phyloP scores from a whole-genome alignment of 23 red algal genomes.

The Gracilaria domingensis region DNA sequence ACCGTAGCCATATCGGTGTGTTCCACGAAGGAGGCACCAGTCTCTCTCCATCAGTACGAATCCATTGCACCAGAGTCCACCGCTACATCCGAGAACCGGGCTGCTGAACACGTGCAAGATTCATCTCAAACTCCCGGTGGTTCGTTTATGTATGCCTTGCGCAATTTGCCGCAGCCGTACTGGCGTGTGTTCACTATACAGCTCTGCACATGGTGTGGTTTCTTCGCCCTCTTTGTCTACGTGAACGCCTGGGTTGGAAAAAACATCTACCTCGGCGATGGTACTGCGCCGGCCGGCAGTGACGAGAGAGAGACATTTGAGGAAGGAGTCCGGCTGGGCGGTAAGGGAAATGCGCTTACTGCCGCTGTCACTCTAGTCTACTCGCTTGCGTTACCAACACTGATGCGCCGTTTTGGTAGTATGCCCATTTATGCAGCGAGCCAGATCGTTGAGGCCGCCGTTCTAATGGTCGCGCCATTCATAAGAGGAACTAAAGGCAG shows the following conservation, averaged over 20 bases:
- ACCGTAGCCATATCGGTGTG: constrained; percentile 57
- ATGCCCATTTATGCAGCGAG: constrained; percentile 51
- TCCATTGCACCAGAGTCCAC: neutral
- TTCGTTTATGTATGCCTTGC: constrained; percentile 13
- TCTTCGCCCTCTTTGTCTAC: constrained; percentile 93
- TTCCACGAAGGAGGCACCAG: constrained; percentile 54
- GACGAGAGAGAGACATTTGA: constrained; percentile 66
- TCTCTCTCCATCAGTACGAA: constrained; percentile 15
- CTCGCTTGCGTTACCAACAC: constrained; percentile 61
- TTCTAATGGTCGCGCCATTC: constrained; percentile 31
- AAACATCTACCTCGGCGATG: constrained; percentile 83
- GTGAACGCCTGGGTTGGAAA: constrained; percentile 88
- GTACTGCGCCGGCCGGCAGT: constrained; percentile 50
- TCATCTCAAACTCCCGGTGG: neutral
- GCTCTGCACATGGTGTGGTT: constrained; percentile 92
- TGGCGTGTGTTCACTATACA: constrained; percentile 92
- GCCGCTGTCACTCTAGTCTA: constrained; percentile 80
- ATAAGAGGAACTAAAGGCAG: constrained; percentile 30
- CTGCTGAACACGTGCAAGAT: neutral
- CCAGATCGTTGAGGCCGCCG: constrained; percentile 70
- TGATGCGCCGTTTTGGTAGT: constrained; percentile 59
- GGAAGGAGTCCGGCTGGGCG: constrained; percentile 85
- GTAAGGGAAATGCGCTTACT: constrained; percentile 74
- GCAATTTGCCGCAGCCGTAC: constrained; percentile 66
- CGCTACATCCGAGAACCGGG: neutral